Evolutionary conservation across 1,284 basidiomycete species (phyloP), one percentile per base, ranked within the genome.

Genomic region (Thelephora terrestris): DNA sequence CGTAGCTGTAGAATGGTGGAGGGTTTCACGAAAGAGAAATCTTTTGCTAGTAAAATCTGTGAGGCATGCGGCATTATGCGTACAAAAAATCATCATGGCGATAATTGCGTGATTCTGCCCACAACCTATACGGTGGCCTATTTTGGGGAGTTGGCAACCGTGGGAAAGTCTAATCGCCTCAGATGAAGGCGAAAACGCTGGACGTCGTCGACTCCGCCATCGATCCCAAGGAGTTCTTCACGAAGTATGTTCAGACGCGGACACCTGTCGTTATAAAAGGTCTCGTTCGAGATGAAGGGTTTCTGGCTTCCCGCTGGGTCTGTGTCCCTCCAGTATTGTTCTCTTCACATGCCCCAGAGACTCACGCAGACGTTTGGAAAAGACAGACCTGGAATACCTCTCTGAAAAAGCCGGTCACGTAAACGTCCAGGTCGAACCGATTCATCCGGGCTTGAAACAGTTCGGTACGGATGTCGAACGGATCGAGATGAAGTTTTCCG

Each of bases 391-490:
- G 14, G 49, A 52, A 37, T 59, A 62, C 40, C 57, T 63, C 4
- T 45, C 54, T 1, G 21, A 40, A 18, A 63, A 61, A 50, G 61
- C 62, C 14, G 61, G 63, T 6, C 53, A 58, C 34, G 47, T 51
- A 4, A 43, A 53, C 29, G 61, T 64, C n/a, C 55, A 59, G 45
- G 58, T 64, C 24, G 61, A 65, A 45, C 63, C 63, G 45, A 55
- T 63, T 45, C 61, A 65, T 37, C 57, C 58, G 4, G 48, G 49
- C 1, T 52, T 55, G 4, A 54, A 54, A 21, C 61, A 63, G 34
- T 64, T 58, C 45, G 63, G 63, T 9, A 62, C 62, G 16, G 61
- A 60, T 45, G 55, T 61, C 9, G 54, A 61, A 44, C 55, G 63
- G 12, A 43, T 61, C 3, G 44, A 57, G 1, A 56, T 60, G 53